Evolutionary conservation across 768 basidiomycete genomes (phyloP), one percentile per base, ranked within the genome.

Genomic region (Boletus rubroflammeus): DNA sequence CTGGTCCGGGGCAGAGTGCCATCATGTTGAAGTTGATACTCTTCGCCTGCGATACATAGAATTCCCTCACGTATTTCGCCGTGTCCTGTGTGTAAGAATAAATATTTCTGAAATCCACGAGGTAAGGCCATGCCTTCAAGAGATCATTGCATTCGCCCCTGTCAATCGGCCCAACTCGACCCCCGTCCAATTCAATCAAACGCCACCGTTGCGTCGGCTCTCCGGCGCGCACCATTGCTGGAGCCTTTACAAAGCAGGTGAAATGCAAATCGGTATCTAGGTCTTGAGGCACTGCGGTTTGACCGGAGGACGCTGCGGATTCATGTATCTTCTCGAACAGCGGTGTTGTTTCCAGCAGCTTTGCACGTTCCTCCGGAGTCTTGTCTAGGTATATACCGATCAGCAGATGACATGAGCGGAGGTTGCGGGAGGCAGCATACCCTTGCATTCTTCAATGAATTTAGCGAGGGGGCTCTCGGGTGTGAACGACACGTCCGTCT

Each of bases 101-200:
- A 5, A 47, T 6, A 6, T 32, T n/a, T 26, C 1, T 35, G 32
- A 19, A 14, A 25, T 40, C 3, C 28, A 39, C 1, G n/a, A 9
- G 31, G 36, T 29, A 44, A 32, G 15, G 31, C 6, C 42, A n/a
- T 62, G 81, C 89, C 66, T 75, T 65, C 47, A 93, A 67, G 41
- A 93, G 71, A 64, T 88, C 75, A 1, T 55, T 70, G 58, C 81
- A 83, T 53, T 76, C 74, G 0, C 90, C 90, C 59, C 85, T 79
- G 66, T 97, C 93, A 60, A 97, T 76, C 1, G 94, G 93, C 3
- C 90, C 90, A 9, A 67, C 71, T 41, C 94, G 73, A 40, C 83
- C 73, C 1, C 94, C 94, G 71, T 97, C 93, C 44, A 98, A 74
- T 69, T 97, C 95, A 42, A 96, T 73, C 7, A 97, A 68, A 43